Conservation (phyloP, 441 rosid genomes). For the Aleurites moluccanus region DNA sequence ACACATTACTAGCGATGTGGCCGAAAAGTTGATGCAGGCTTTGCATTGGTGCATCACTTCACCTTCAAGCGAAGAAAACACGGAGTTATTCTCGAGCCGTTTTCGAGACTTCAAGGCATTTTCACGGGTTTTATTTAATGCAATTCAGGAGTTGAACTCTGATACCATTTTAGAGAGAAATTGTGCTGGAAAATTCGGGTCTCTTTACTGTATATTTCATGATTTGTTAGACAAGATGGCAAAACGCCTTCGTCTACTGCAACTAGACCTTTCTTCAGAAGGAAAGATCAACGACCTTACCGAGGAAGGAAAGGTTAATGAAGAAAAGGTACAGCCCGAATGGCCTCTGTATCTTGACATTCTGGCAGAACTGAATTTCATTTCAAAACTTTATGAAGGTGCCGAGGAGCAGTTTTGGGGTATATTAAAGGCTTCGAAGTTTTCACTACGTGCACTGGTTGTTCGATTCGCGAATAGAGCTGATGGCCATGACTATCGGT, state of each 20-base stretch:
- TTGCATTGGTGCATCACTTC: not conserved
- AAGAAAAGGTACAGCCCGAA: not conserved
- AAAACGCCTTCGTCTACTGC: too few species aligned
- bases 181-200: too few species aligned
- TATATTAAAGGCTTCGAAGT: not conserved
- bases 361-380: not conserved
- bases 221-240: too few species aligned
- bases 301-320: too few species aligned
- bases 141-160: not conserved
- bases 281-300: too few species aligned
- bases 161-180: too few species aligned
- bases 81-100: not conserved
- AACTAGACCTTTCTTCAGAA: too few species aligned
- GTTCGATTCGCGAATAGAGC: not conserved
- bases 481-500: not conserved
- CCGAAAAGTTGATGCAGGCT: not conserved
- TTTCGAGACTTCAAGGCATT: not conserved
- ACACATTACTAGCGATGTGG: not conserved
- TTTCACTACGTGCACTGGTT: not conserved
- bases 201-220: too few species aligned
- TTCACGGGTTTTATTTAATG: not conserved
- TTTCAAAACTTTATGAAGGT: not conserved
- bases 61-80: not conserved
- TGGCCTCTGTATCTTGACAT: not conserved
- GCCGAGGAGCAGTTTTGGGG: not conserved